Base-by-base conservation (phyloP, 805 yeast genomes). In the Candida boleticola region DNA sequence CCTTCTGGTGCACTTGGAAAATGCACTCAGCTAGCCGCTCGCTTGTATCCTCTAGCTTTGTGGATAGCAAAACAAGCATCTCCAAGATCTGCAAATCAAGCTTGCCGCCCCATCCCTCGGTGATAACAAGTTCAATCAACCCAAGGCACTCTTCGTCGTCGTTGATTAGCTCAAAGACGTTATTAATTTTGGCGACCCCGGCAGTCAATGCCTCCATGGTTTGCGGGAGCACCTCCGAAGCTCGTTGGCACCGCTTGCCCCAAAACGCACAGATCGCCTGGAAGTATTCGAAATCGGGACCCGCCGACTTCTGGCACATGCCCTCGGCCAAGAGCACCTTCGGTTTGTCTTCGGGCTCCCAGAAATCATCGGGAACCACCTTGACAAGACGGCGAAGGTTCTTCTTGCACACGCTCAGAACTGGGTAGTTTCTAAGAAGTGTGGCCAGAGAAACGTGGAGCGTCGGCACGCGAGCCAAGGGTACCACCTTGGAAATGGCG, bases 21-120 rank as follows among this genome's bases (percentile, higher is more conserved):
- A 31, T 31, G 9, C 11, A 4, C 13, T 6, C 20, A 16, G 7
- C 21, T 9, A 31, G 35, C 21, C 16, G 20, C 6, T 7, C 18
- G 13, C 35, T 31, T n/a, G 16, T 18, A 16, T 7, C 11, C 16
- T 31, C 35, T 7, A 19, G 10, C 18, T 45, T 43, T 11, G 55
- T 49, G 21, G 52, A 41, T 14, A 49, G 27, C 11, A 51, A 19
- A 3, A 50, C 51, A 3, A 48, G 36, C 3, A 46, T 14, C 33
- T 44, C 46, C 17, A 51, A 26, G 4, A 43, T 35, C 10, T 27
- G 35, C 25, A 43, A 23, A 26, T 43, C 47, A 3, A 27, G 6
- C 37, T 38, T 37, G 19, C 19, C 39, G 21, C 21, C 33, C 4
- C 10, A 29, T 13, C 26, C 18, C 18, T 26, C 17, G 17, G 10